These are phyloP conservation scores for Leptomonas pyrrhocoris DNA, from an alignment of 208 protist species.

Conservation along the genomic window DNA sequence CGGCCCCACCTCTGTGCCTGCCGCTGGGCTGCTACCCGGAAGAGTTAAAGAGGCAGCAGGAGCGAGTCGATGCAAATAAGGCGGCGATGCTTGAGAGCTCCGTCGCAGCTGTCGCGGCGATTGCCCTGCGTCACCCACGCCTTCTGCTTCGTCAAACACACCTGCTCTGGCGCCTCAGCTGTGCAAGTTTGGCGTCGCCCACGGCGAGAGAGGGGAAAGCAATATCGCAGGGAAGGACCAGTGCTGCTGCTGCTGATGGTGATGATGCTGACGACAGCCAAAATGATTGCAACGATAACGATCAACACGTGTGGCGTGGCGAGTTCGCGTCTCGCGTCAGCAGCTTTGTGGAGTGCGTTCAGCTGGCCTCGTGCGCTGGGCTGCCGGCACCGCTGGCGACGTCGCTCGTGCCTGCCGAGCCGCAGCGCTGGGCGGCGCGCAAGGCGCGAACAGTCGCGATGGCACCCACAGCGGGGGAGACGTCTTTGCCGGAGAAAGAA, in stretches of 20 bases:
- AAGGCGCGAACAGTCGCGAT: no score
- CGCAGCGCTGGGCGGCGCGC: background rate
- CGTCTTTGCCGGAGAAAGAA: no score
- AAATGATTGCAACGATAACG: background rate
- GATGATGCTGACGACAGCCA: background rate
- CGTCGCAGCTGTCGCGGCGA: slow-evolving; percentile 32
- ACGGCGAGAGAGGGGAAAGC: background rate
- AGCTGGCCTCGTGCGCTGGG: slow-evolving; percentile 19
- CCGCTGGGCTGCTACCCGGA: background rate
- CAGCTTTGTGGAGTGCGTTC: slow-evolving; percentile 22
- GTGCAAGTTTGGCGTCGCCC: background rate
- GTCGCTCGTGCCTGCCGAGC: background rate
- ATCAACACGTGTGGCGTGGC: background rate
- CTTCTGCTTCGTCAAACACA: slow-evolving; percentile 42
- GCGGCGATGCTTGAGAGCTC: slow-evolving; percentile 9
- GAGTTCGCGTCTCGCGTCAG: slow-evolving; percentile 16
- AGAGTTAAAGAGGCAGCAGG: background rate
- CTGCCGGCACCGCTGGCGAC: slow-evolving; percentile 26
- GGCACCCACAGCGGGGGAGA: no score
- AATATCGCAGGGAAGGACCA: background rate
- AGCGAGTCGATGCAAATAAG: no score
- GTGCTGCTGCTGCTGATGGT: background rate
- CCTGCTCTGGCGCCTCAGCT: slow-evolving; percentile 25
- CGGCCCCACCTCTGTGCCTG: slow-evolving; percentile 1
- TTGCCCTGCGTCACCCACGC: slow-evolving; percentile 54